A percentile compares a stretch with the other conserved stretches of the same genome.
Evolutionary conservation across 225 moss, liverwort and hornwort genomes (phyloP).

Genomic region (Asterella californica): DNA sequence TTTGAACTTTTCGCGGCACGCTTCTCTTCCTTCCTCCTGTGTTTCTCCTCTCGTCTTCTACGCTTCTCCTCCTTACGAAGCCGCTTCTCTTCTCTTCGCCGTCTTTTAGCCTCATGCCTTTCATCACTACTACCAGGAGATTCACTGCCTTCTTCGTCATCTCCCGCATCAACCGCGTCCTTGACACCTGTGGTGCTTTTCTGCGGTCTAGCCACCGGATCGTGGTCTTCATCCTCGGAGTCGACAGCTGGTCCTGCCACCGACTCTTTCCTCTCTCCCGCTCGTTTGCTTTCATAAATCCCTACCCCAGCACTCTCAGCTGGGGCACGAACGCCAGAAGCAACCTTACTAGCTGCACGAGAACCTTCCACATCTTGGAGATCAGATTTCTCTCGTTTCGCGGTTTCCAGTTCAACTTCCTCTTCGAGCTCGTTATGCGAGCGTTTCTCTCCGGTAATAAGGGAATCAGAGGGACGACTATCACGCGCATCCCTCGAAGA

Average conservation of each 20-base stretch:
- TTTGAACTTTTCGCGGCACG: slow-evolving; percentile 54
- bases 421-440: slow-evolving; percentile 43
- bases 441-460: slow-evolving; percentile 54
- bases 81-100: slow-evolving; percentile 75
- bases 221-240: slow-evolving; percentile 50
- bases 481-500: slow-evolving; percentile 45
- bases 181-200: slow-evolving; percentile 44
- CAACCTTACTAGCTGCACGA: slow-evolving; percentile 35
- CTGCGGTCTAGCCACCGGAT: slow-evolving; percentile 29
- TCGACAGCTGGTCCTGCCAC: slow-evolving; percentile 45
- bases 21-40: slow-evolving; percentile 68
- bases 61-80: slow-evolving; percentile 79
- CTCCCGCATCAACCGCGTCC: slow-evolving; percentile 47
- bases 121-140: slow-evolving; percentile 70
- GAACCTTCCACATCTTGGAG: slow-evolving; percentile 36
- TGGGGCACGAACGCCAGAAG: slow-evolving; percentile 34
- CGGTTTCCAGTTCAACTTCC: slow-evolving; percentile 42
- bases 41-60: slow-evolving; percentile 80
- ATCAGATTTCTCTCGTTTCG: slow-evolving; percentile 48
- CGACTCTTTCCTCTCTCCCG: slow-evolving; percentile 40
- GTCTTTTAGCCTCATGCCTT: slow-evolving; percentile 64
- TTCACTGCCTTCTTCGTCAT: slow-evolving; percentile 57
- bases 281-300: slow-evolving; percentile 28
- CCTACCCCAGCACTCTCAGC: slow-evolving; percentile 43
- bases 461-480: slow-evolving; percentile 42